Conservation (phyloP, 2,329 filamentous ascomycete genomes). For the Aspergillus nomiae region DNA sequence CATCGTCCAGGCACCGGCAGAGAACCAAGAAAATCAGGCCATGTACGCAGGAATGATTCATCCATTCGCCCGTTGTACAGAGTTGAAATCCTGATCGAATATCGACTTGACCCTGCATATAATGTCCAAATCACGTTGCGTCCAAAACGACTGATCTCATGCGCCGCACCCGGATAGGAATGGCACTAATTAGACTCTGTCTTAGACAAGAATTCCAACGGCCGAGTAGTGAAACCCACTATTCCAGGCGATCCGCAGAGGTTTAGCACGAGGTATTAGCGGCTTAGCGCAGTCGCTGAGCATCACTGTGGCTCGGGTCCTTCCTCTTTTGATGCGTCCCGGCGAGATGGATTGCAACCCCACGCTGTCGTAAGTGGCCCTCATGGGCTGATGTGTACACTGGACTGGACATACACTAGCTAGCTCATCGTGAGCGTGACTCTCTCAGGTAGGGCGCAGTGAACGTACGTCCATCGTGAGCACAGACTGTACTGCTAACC, state of each 20-base stretch:
- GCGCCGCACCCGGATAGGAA: constrained; percentile 1
- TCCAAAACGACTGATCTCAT: constrained; percentile 1
- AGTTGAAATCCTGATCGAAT: background rate
- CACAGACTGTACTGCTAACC: background rate
- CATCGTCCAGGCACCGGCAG: background rate
- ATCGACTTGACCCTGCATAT: background rate
- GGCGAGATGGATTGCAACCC: background rate
- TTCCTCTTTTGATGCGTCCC: background rate
- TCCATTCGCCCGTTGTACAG: background rate
- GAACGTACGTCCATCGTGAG: background rate
- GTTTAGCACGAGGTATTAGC: constrained; percentile 13
- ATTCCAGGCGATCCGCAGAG: constrained; percentile 14
- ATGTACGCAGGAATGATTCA: background rate
- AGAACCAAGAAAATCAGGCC: background rate
- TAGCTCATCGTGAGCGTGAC: background rate
- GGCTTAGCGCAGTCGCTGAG: constrained; percentile 3
- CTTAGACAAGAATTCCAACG: constrained; percentile 6
- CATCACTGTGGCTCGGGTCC: background rate
- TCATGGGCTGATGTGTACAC: background rate
- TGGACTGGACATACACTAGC: background rate
- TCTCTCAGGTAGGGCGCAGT: background rate
- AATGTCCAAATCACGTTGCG: background rate
- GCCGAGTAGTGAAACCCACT: constrained; percentile 11
- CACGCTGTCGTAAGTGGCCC: background rate
- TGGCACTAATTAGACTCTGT: background rate